Percentiles rank a stretch among this genome's conserved stretches.
Conservation (phyloP, 192 early-diverging fungal species). For the Jimgerdemannia lactiflua region DNA sequence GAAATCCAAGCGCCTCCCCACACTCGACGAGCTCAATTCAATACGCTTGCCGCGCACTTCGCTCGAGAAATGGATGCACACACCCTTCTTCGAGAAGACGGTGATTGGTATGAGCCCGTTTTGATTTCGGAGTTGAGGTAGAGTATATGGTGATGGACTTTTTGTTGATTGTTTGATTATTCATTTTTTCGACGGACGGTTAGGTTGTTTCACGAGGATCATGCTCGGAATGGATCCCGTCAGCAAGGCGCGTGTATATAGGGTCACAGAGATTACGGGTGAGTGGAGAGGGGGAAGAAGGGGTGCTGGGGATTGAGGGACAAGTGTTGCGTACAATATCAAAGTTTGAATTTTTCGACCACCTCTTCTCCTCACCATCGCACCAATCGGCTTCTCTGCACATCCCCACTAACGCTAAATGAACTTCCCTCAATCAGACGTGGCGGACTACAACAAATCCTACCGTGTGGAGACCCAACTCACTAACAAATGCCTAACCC, state of each 20-base stretch:
- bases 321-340: too few relatives aligned
- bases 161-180: background rate
- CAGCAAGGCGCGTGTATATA: slow-evolving; percentile 55
- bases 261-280: slow-evolving; percentile 51
- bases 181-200: background rate
- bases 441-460: slow-evolving; percentile 40
- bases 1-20: slow-evolving; percentile 38
- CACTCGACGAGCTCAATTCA: slow-evolving; percentile 59
- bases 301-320: background rate
- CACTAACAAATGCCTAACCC: slow-evolving; percentile 62
- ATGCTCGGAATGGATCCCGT: slow-evolving; percentile 53
- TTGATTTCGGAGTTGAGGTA: background rate
- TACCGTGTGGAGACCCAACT: slow-evolving; percentile 59
- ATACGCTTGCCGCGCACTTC: slow-evolving; percentile 62
- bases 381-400: too few relatives aligned
- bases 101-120: slow-evolving; percentile 37
- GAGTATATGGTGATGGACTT: background rate
- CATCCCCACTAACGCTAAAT: background rate
- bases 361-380: background rate
- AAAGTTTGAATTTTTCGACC: background rate
- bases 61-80: slow-evolving; percentile 71
- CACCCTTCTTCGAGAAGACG: slow-evolving; percentile 66
- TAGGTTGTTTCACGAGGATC: slow-evolving; percentile 64
- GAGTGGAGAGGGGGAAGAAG: background rate
- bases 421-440: slow-evolving; percentile 6